Evolutionary conservation across 306 rosid species (phyloP).

Genomic region (Mucuna pruriens): DNA sequence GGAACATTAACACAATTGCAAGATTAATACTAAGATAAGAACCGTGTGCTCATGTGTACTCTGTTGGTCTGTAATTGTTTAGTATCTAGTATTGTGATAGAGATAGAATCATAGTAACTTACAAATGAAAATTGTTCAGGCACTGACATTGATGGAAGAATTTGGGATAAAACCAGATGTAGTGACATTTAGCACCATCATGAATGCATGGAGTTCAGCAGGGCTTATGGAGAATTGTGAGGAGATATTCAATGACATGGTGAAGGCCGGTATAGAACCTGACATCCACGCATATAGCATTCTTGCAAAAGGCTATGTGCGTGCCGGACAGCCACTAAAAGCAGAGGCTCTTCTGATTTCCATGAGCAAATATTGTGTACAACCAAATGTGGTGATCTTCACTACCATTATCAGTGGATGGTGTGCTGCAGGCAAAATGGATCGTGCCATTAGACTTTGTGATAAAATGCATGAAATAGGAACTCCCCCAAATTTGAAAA

Average conservation of each 20-base stretch:
- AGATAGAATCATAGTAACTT: slow-evolving; percentile 32
- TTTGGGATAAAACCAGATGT: slow-evolving; percentile 91
- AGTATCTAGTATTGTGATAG: slow-evolving; percentile 9
- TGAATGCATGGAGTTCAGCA: slow-evolving; percentile 93
- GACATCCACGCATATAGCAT: slow-evolving; percentile 86
- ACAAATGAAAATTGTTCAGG: slow-evolving; percentile 59
- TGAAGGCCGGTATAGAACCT: slow-evolving; percentile 76
- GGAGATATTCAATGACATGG: slow-evolving; percentile 88
- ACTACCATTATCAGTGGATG: slow-evolving; percentile 95
- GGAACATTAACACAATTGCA: neutral
- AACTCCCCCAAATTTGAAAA: slow-evolving; percentile 68
- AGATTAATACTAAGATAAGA: neutral
- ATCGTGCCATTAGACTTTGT: slow-evolving; percentile 58
- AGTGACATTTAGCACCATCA: slow-evolving; percentile 92
- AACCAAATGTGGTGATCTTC: slow-evolving; percentile 90
- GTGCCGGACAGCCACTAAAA: slow-evolving; percentile 73
- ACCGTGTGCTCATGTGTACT: slow-evolving; percentile 6
- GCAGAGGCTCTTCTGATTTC: slow-evolving; percentile 73
- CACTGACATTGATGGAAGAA: slow-evolving; percentile 89
- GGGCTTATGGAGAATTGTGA: slow-evolving; percentile 84
- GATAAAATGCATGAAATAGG: slow-evolving; percentile 70
- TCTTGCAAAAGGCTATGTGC: slow-evolving; percentile 94
- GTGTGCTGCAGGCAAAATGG: slow-evolving; percentile 88
- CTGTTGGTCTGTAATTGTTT: slow-evolving; percentile 14
- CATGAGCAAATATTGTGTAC: slow-evolving; percentile 70